A percentile compares a stretch with the other conserved stretches of the same genome.
Evolutionary conservation across 306 rosid species (phyloP).

Genomic region (Benincasa hispida): DNA sequence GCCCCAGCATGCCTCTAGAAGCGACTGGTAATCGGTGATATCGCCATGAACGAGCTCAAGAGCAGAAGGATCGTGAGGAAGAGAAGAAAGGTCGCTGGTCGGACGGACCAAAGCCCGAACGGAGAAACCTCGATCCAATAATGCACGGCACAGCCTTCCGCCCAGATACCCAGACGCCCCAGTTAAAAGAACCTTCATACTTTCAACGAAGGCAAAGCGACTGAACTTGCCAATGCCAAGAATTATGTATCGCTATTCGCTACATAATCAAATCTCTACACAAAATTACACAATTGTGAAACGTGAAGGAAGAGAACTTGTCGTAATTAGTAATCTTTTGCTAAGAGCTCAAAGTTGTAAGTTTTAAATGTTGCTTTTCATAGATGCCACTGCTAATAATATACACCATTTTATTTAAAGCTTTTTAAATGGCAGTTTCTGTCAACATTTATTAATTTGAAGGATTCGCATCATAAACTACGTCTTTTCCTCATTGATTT

Average conservation of each 20-base stretch:
- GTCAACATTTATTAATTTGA: not conserved
- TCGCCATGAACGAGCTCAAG: slow-evolving; percentile 69
- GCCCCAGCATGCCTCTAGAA: slow-evolving; percentile 56
- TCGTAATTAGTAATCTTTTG: not conserved
- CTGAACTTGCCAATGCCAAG: not conserved
- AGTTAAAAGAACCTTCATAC: slow-evolving; percentile 50
- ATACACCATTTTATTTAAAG: not conserved
- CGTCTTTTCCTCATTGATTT: not conserved
- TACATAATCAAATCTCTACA: not conserved
- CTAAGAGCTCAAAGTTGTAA: not conserved
- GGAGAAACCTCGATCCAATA: slow-evolving; percentile 42
- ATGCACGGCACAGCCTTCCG: slow-evolving; percentile 57
- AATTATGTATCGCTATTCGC: not conserved
- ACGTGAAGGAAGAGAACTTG: not conserved
- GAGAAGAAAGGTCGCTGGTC: slow-evolving; percentile 67
- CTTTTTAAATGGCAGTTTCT: slow-evolving; percentile 1
- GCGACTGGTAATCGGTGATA: slow-evolving; percentile 52
- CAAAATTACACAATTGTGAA: not conserved
- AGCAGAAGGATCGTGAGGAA: slow-evolving; percentile 25
- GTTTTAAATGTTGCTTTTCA: not conserved
- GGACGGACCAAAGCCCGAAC: slow-evolving; percentile 62
- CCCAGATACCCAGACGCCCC: slow-evolving; percentile 90
- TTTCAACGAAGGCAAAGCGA: not conserved
- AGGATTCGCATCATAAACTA: not conserved
- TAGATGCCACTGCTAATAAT: not conserved